phyloP scores from a whole-genome alignment of 2,329 filamentous ascomycete species.

The Colletotrichum siamense region DNA sequence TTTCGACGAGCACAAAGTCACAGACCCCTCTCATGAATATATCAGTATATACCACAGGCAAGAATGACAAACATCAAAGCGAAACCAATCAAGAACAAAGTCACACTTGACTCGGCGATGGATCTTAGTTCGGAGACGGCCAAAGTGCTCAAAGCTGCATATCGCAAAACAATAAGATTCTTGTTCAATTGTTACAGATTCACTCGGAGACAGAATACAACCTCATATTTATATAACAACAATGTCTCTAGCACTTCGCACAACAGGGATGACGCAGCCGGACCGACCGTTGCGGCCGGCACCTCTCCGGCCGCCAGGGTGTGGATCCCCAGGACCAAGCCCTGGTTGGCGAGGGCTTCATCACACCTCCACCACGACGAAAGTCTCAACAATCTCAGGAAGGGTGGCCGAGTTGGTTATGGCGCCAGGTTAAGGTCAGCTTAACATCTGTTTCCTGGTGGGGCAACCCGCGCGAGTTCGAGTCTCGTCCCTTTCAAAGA shows the following conservation, averaged over 20 bases:
- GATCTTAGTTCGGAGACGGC: not conserved
- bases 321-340: not conserved
- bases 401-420: slow-evolving; percentile 24
- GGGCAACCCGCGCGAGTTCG: slow-evolving; percentile 23
- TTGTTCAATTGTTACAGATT: not conserved
- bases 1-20: not conserved
- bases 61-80: not conserved
- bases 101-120: not conserved
- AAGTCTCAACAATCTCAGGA: not conserved
- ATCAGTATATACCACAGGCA: not conserved
- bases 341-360: not conserved
- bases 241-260: rapidly evolving
- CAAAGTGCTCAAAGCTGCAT: not conserved
- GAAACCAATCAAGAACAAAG: no score
- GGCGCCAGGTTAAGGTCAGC: slow-evolving; percentile 24
- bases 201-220: not conserved
- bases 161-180: not conserved
- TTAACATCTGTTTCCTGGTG: slow-evolving; percentile 24
- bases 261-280: not conserved
- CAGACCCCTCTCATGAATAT: not conserved
- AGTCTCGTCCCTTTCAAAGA: slow-evolving; percentile 18
- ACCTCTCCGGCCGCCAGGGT: not conserved
- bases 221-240: not conserved
- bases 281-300: not conserved
- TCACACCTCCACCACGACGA: not conserved